These are phyloP conservation scores for Leptographium wingfieldii DNA, from an alignment of 2,329 filamentous ascomycete species.

Conservation along the genomic window DNA sequence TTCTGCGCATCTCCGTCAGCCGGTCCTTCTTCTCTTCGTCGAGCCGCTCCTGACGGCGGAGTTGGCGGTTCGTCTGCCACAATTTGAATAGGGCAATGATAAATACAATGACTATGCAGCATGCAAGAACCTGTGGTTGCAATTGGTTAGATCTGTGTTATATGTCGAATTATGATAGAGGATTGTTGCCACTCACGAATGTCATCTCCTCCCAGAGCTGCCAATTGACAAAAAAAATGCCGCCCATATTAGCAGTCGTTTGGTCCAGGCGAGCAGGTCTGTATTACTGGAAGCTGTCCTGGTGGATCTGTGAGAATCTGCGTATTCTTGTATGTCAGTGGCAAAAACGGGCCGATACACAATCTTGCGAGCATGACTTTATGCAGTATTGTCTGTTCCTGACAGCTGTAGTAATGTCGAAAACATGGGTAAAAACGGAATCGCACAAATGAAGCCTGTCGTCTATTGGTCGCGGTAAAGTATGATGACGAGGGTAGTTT, in stretches of 20 bases:
- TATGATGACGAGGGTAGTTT: too few relatives aligned
- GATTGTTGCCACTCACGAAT: constrained; percentile 49
- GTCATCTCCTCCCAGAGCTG: constrained; percentile 80
- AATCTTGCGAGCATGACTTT: too few relatives aligned
- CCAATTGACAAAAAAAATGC: constrained; percentile 56
- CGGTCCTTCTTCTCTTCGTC: constrained; percentile 52
- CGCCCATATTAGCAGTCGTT: constrained; percentile 21
- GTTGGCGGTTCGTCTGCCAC: constrained; percentile 42
- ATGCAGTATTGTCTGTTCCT: too few relatives aligned
- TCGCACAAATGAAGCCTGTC: too few relatives aligned
- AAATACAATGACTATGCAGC: constrained; percentile 59
- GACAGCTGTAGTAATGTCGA: too few relatives aligned
- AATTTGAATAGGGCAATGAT: constrained; percentile 55
- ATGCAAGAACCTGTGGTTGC: constrained; percentile 52
- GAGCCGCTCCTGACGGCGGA: constrained; percentile 46
- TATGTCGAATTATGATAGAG: not conserved
- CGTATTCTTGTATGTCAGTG: too few relatives aligned
- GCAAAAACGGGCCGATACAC: too few relatives aligned
- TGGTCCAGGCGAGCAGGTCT: not conserved
- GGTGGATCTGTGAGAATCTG: not conserved
- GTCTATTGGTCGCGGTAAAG: too few relatives aligned
- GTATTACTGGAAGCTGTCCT: not conserved
- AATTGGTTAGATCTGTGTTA: not conserved
- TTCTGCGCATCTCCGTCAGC: constrained; percentile 40
- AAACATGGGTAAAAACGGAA: too few relatives aligned